Evolutionary conservation across 768 basidiomycete genomes (phyloP).

Genomic region (Boletus pseudo-olivaceus): DNA sequence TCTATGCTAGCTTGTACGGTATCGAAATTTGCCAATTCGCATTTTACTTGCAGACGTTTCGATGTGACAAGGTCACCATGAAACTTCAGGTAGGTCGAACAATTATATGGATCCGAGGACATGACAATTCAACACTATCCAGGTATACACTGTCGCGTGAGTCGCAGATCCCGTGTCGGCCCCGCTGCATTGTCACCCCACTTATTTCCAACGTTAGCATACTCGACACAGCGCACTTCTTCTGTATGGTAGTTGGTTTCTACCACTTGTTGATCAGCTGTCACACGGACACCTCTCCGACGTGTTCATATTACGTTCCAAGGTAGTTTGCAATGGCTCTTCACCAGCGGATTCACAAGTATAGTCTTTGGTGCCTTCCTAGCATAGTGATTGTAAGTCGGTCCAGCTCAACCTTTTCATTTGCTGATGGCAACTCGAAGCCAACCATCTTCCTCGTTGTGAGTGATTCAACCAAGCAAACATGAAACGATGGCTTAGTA

Average conservation of each 20-base stretch:
- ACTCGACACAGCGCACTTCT: slow-evolving; percentile 4
- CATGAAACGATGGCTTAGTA: neutral
- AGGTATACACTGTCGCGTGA: slow-evolving; percentile 9
- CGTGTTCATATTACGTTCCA: slow-evolving; percentile 1
- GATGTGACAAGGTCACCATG: neutral
- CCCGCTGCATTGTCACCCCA: neutral
- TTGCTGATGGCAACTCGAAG: neutral
- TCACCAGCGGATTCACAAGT: neutral
- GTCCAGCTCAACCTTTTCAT: neutral
- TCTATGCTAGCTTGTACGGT: slow-evolving; percentile 2
- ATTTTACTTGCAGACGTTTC: slow-evolving; percentile 6
- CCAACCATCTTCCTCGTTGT: neutral
- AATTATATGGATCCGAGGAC: neutral
- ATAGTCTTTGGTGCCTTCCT: neutral
- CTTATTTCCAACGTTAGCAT: neutral
- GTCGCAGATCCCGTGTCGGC: neutral
- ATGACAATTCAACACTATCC: neutral
- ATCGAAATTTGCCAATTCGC: slow-evolving; percentile 9
- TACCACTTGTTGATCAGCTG: neutral
- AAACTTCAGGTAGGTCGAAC: slow-evolving; percentile 2
- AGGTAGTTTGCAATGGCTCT: neutral
- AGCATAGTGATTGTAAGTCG: neutral
- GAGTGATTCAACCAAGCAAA: neutral
- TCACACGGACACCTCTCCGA: neutral
- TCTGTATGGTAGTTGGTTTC: neutral